Evolutionary conservation across 192 early-diverging fungal species (phyloP), one percentile per base, ranked within the genome.

Genomic region (Kickxella alabastrina): DNA sequence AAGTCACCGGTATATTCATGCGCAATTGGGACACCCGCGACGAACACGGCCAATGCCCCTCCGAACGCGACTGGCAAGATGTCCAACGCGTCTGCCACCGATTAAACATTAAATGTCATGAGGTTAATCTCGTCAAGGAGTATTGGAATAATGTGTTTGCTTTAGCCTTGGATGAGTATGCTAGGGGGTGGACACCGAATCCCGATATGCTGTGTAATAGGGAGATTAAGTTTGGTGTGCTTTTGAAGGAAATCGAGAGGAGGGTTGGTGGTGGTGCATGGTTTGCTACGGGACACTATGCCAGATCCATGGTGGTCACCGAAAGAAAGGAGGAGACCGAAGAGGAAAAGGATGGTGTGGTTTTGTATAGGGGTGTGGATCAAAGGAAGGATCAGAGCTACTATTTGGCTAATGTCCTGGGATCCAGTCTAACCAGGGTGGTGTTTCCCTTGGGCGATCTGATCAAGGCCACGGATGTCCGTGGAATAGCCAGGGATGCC

Each of bases 131-230:
- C 49, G 82, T 85, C 3, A 88, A 87, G 41, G 85, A 93, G 56
- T 98, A 98, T 68, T 98, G 95, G 93, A 85, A 77, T 17, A 48
- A 78, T 15, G 93, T 96, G 4, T 98, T 98, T 74, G 75, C 85
- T n/a, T 63, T 77, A 2, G 85, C 88, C n/a, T 59, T 96, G 0
- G 76, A 83, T 1, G 87, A 81, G 10, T 88, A 93, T 49, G 72
- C 77, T 4, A 37, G 41, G 4, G 91, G 92, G 0, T 15, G 73
- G 15, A 98, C 92, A 0, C 92, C 95, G 6, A 98, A 98, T 45
- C 95, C 95, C 9, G 95, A 98, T 59, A 70, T 98, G 8, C 45
- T 80, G 6, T 98, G 95, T 65, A 98, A 98, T 59, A 69, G 76
- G 5, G 76, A 86, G 49, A 94, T 98, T 70, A 98, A 98, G 66